phyloP scores from a whole-genome alignment of 345 rosid species.

The Reutealis trisperma region DNA sequence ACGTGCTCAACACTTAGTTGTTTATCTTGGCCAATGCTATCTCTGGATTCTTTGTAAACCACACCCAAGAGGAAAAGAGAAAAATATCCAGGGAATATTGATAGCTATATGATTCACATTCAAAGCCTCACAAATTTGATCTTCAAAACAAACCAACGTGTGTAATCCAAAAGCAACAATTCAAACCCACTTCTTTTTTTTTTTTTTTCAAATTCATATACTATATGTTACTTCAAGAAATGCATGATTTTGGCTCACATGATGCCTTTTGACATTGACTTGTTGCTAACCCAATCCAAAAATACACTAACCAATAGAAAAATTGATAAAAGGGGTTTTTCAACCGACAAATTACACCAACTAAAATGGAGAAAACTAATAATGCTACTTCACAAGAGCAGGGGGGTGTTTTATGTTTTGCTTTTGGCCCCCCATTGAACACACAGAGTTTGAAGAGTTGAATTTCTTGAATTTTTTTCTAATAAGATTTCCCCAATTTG shows the following conservation, averaged over 20 bases:
- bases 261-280: slow-evolving; percentile 13
- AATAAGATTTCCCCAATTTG: slow-evolving; percentile 6
- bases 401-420: neutral
- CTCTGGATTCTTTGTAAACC: slow-evolving; percentile 20
- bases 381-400: neutral
- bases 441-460: slow-evolving; percentile 9
- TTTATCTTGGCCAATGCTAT: slow-evolving; percentile 15
- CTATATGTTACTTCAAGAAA: slow-evolving; percentile 11
- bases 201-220: neutral
- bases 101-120: slow-evolving; percentile 26
- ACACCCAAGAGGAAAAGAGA: neutral
- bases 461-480: neutral
- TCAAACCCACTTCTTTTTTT: neutral
- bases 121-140: slow-evolving; percentile 41
- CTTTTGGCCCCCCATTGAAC: slow-evolving; percentile 19
- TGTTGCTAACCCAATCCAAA: slow-evolving; percentile 5
- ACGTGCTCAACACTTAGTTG: slow-evolving; percentile 20
- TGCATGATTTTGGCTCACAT: neutral
- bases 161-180: neutral
- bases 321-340: neutral
- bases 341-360: neutral
- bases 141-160: slow-evolving; percentile 12
- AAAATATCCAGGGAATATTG: slow-evolving; percentile 35
- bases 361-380: neutral
- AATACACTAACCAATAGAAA: neutral